Conservation (phyloP, 179 eudicot genomes). For the Beta lomatogona region DNA sequence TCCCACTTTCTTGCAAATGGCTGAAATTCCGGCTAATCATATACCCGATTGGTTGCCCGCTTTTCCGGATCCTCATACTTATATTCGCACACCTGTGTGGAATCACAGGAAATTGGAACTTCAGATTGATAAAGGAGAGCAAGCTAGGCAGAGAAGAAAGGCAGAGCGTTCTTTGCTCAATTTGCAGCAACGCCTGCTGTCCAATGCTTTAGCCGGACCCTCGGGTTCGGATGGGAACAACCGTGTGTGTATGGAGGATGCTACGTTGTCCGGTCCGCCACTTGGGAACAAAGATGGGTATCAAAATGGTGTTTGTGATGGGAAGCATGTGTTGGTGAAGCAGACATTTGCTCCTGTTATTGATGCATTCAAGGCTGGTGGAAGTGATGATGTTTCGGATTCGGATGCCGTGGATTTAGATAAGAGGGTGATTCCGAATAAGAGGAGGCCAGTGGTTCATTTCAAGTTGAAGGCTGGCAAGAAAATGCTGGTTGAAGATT, state of each 20-base stretch:
- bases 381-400: not conserved
- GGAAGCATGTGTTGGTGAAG: slow-evolving; percentile 45
- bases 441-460: slow-evolving; percentile 50
- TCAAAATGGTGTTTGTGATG: slow-evolving; percentile 31
- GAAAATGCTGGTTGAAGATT: slow-evolving; percentile 45
- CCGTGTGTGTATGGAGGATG: slow-evolving; percentile 19
- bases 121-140: slow-evolving; percentile 65
- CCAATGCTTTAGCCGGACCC: slow-evolving; percentile 23
- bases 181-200: slow-evolving; percentile 51
- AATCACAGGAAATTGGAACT: slow-evolving; percentile 61
- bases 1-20: slow-evolving; percentile 51
- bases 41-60: slow-evolving; percentile 75
- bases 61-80: slow-evolving; percentile 80
- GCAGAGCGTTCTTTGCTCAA: slow-evolving; percentile 47
- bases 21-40: slow-evolving; percentile 48
- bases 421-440: slow-evolving; percentile 21
- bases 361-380: slow-evolving; percentile 38
- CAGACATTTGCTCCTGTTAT: slow-evolving; percentile 47
- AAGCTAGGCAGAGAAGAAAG: slow-evolving; percentile 63
- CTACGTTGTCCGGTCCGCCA: slow-evolving; percentile 57
- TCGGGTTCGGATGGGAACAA: slow-evolving; percentile 25
- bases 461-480: slow-evolving; percentile 53
- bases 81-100: slow-evolving; percentile 64
- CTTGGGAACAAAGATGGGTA: slow-evolving; percentile 47
- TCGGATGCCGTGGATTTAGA: slow-evolving; percentile 39